Percentiles rank a stretch among this genome's conserved stretches.
Evolutionary conservation across 169 alveolate species (phyloP).

Genomic region (Eimeria brunetti): DNA sequence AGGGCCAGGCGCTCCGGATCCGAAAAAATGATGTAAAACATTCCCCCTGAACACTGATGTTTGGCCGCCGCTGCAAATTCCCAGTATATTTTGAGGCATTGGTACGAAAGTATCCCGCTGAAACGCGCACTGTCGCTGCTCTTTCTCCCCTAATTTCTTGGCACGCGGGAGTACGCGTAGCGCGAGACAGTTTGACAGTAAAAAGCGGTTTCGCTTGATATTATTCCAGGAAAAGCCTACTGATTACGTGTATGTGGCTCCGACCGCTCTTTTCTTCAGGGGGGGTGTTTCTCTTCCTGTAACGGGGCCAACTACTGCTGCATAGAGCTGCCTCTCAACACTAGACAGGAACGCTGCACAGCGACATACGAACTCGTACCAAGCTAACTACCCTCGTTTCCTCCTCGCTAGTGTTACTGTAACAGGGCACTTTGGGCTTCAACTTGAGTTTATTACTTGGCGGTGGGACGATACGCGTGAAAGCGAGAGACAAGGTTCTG

Average conservation of each 20-base stretch:
- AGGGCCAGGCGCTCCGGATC: background rate
- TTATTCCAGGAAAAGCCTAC: background rate
- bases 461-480: background rate
- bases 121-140: background rate
- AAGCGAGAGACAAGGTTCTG: background rate
- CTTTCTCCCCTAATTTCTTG: background rate
- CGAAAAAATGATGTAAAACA: background rate
- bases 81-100: background rate
- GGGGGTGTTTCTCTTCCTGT: background rate
- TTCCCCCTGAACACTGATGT: background rate
- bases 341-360: too few relatives aligned
- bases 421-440: background rate
- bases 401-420: background rate
- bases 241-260: too few relatives aligned
- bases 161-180: background rate
- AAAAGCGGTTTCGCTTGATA: background rate
- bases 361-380: background rate
- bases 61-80: background rate
- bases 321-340: background rate
- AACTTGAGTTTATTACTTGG: background rate
- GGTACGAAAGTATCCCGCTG: background rate
- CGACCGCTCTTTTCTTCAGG: background rate
- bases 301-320: background rate
- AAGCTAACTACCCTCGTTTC: background rate
- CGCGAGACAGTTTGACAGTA: background rate